phyloP scores from a whole-genome alignment of 2,329 filamentous ascomycete genomes.

The Alternaria infectoria region DNA sequence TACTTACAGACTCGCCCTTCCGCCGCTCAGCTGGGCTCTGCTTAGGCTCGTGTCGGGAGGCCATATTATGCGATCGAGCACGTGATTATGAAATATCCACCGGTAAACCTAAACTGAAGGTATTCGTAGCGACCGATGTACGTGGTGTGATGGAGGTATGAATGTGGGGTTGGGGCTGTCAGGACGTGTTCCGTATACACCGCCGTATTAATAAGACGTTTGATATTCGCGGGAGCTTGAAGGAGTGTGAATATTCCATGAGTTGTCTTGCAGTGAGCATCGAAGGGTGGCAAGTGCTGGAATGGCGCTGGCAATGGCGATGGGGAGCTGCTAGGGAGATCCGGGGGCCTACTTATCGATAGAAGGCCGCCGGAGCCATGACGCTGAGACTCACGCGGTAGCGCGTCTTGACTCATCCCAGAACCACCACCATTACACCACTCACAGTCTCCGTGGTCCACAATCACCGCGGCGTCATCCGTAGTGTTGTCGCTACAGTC shows the following conservation, averaged over 20 bases:
- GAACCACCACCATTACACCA: slow-evolving; percentile 1
- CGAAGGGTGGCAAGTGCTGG: slow-evolving; percentile 30
- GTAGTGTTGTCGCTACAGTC: background rate
- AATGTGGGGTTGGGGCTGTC: slow-evolving; percentile 16
- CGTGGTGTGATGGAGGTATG: slow-evolving; percentile 16
- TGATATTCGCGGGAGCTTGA: slow-evolving; percentile 28
- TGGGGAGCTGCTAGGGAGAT: slow-evolving; percentile 10
- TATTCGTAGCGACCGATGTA: background rate
- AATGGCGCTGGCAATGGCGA: slow-evolving; percentile 18
- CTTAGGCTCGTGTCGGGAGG: slow-evolving; percentile 55
- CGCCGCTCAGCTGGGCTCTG: slow-evolving; percentile 78
- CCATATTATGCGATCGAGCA: slow-evolving; percentile 27
- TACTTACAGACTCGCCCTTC: slow-evolving; percentile 80
- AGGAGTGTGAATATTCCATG: slow-evolving; percentile 41
- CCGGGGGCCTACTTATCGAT: slow-evolving; percentile 26
- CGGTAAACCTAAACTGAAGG: background rate
- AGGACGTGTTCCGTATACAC: slow-evolving; percentile 24
- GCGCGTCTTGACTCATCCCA: slow-evolving; percentile 21
- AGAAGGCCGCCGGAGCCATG: slow-evolving; percentile 11
- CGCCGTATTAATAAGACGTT: slow-evolving; percentile 35
- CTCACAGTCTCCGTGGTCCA: background rate
- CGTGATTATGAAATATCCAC: background rate
- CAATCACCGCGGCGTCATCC: background rate
- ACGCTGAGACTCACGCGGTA: slow-evolving; percentile 12
- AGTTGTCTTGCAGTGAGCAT: slow-evolving; percentile 37